phyloP scores from a whole-genome alignment of 1,284 basidiomycete genomes.

The Xanthoconium separans region DNA sequence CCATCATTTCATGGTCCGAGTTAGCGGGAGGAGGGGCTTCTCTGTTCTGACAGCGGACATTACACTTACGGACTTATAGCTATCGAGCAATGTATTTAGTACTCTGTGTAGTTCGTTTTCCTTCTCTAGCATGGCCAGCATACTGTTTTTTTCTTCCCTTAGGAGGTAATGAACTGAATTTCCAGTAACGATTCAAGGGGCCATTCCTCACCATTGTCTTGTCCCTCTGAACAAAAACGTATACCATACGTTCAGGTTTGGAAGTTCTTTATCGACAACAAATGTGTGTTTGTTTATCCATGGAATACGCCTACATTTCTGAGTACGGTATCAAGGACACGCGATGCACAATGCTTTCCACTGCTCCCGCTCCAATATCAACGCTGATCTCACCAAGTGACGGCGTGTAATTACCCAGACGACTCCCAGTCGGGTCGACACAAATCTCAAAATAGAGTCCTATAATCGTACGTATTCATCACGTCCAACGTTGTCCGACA shows the following conservation, averaged over 20 bases:
- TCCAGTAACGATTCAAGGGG: no score
- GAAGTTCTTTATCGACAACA: constrained; percentile 74
- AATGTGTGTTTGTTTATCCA: constrained; percentile 44
- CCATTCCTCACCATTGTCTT: no score
- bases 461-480: constrained; percentile 57
- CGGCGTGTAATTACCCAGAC: constrained; percentile 67
- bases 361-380: neutral
- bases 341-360: constrained; percentile 74
- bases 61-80: no score
- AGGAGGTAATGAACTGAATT: no score
- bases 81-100: no score
- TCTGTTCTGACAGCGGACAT: neutral
- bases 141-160: no score
- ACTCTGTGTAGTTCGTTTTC: no score
- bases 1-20: neutral
- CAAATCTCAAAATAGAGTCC: constrained; percentile 66
- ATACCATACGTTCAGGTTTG: constrained; percentile 55
- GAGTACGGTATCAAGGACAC: constrained; percentile 52
- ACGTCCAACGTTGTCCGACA: neutral
- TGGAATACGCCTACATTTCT: neutral
- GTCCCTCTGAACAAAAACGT: neutral
- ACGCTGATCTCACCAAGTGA: neutral
- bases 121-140: no score
- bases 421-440: constrained; percentile 64
- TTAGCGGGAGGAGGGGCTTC: neutral